Base-by-base conservation (phyloP, 164 flowering plant species). In the Nymphaea colorata region DNA sequence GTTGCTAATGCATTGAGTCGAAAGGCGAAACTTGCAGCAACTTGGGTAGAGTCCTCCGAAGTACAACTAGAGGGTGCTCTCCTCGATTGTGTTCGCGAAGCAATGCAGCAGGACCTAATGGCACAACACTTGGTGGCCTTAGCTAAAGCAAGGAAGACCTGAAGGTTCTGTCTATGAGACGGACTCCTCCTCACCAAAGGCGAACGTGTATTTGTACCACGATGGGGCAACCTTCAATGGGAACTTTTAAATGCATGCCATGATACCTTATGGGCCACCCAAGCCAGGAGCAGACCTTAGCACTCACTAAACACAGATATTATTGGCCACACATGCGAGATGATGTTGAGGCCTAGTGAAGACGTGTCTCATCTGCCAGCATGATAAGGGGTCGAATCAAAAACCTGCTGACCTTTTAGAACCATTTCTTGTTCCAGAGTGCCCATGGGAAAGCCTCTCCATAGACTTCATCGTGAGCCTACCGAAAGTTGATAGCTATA, bases 401-500 rank as follows among this genome's bases (percentile, higher is more conserved):
- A 51, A 67, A 53, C 16, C 11, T 36, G 61, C 15, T 7, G 68
- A 61, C n/a, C 25, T 73, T 36, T 5, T 67, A 10, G 66, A 70
- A 25, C 59, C 73, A 7, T 16, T 60, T 6, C 62, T 11, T 7
- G 4, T 64, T 2, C 62, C 65, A n/a, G 42, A 44, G 36, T 41
- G 42, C 17, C 65, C 53, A 14, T 64, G 68, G 68, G 44, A 51
- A 11, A 62, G 65, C n/a, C 7, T 70, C 4, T 55, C 47, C 45
- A 70, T 66, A 61, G 61, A 74, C 66, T 74, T 55, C 16, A 66
- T 69, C 47, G 4, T 5, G 2, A 43, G 15, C 2, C 15, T 67
- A 3, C 64, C 65, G 8, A 64, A 68, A 25, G 43, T 55, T 0
- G 66, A 59, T 0, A 74, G 55, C 3, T 64, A 7, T 44, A 43